A percentile compares a stretch with the other conserved stretches of the same genome.
phyloP scores from a whole-genome alignment of 108 stramenopile genomes.

The Fragilariopsis cylindrus region DNA sequence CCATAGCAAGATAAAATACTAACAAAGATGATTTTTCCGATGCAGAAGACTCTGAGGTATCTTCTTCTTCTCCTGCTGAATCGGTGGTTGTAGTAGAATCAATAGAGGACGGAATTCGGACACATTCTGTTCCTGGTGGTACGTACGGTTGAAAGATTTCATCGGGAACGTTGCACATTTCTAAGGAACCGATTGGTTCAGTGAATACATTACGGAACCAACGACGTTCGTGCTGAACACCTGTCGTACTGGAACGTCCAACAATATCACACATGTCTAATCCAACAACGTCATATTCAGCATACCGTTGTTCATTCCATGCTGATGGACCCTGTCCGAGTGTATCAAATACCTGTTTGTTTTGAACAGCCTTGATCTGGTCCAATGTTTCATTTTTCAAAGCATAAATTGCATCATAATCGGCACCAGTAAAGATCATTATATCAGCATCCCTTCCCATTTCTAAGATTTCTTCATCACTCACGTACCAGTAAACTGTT shows the following conservation, averaged over 20 bases:
- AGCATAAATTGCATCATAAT: conserved; percentile 36
- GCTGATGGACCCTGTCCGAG: conserved; percentile 44
- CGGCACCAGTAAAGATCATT: conserved; percentile 5
- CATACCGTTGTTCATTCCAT: conserved; percentile 72
- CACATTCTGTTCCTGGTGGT: conserved; percentile 4
- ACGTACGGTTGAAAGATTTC: conserved; percentile 10
- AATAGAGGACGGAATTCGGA: background rate
- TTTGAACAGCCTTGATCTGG: conserved; percentile 54
- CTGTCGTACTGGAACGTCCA: background rate
- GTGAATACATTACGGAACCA: conserved; percentile 22
- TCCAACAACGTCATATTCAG: conserved; percentile 53
- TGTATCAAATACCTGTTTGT: conserved; percentile 59
- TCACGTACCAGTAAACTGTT: conserved; percentile 27
- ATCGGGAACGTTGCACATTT: background rate
- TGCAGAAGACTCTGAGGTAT: too few species aligned
- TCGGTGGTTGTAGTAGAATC: too few species aligned
- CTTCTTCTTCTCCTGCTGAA: too few species aligned
- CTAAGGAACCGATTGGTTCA: conserved; percentile 5
- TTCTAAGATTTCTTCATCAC: conserved; percentile 36
- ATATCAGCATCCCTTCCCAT: conserved; percentile 25
- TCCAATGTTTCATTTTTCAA: conserved; percentile 46
- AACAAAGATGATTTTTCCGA: too few species aligned
- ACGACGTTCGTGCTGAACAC: background rate
- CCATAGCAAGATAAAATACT: too few species aligned
- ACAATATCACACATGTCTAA: conserved; percentile 13